Percentiles rank a stretch among this genome's conserved stretches.
Conservation (phyloP, 1,284 basidiomycete species). For the Marasmius tenuissimus region DNA sequence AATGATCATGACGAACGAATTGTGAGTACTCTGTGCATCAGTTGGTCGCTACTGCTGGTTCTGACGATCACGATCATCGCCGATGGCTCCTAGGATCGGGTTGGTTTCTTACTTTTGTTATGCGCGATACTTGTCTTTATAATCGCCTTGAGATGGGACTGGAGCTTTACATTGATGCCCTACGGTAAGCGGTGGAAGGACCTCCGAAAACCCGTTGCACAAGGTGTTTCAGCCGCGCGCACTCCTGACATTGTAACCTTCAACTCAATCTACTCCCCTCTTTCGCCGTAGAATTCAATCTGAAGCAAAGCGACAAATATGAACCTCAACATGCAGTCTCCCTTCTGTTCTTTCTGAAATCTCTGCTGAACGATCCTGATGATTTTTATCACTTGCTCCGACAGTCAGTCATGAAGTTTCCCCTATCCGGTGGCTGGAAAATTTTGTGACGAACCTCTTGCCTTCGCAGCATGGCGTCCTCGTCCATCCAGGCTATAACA, state of each 20-base stretch:
- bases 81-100: not conserved
- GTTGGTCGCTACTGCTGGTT: not conserved
- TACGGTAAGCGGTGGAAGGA: slow-evolving; percentile 5
- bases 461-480: slow-evolving; percentile 35
- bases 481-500: slow-evolving; percentile 36
- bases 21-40: not conserved
- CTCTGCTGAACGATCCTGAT: not conserved
- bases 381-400: not conserved
- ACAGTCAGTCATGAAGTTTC: not conserved
- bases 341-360: not conserved
- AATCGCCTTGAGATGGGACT: not conserved
- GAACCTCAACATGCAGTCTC: not conserved
- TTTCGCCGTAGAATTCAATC: not conserved
- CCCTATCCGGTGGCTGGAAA: not conserved
- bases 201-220: slow-evolving; percentile 28
- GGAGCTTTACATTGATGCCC: not conserved
- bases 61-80: not conserved
- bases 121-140: not conserved
- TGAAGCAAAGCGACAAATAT: not conserved
- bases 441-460: not conserved
- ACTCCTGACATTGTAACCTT: not conserved
- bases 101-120: not conserved
- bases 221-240: not conserved
- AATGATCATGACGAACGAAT: slow-evolving; percentile 7
- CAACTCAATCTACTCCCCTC: not conserved